Evolutionary conservation across 306 rosid species (phyloP).

Genomic region (Vicia faba): DNA sequence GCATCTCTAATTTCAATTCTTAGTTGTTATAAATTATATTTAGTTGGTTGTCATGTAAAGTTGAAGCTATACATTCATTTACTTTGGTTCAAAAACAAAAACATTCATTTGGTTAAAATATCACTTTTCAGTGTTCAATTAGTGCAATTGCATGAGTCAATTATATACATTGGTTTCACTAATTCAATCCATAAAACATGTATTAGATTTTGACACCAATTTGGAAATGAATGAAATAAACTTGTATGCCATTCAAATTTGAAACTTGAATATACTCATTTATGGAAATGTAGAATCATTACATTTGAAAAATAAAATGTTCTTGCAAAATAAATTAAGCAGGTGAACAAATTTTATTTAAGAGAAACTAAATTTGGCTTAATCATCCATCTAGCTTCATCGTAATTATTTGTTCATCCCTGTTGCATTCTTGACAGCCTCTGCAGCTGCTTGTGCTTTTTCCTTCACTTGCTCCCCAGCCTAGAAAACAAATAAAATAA

Average conservation of each 20-base stretch:
- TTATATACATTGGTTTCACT: not conserved
- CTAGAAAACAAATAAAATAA: conserved; percentile 25
- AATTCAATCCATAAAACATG: not conserved
- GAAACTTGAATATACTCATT: conserved; percentile 3
- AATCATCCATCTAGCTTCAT: conserved; percentile 26
- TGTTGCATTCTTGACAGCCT: conserved; percentile 67
- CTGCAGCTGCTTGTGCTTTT: conserved; percentile 59
- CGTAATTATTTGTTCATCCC: conserved; percentile 54
- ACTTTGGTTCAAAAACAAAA: too few species aligned
- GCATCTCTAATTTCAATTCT: too few species aligned
- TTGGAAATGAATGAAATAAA: not conserved
- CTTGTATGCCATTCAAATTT: not conserved
- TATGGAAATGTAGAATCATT: conserved; percentile 6
- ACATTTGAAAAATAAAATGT: conserved; percentile 21
- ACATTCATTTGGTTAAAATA: too few species aligned
- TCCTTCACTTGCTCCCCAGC: conserved; percentile 54
- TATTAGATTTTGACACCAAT: not conserved
- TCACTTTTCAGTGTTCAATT: too few species aligned
- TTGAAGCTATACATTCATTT: too few species aligned
- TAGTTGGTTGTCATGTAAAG: too few species aligned
- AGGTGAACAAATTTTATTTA: conserved; percentile 28
- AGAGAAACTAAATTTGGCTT: conserved; percentile 11
- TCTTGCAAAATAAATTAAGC: not conserved
- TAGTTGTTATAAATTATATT: too few species aligned
- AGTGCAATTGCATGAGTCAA: not conserved